Percentiles rank a stretch among this genome's conserved stretches.
phyloP scores from a whole-genome alignment of 345 rosid species.

The Aurinia saxatilis region DNA sequence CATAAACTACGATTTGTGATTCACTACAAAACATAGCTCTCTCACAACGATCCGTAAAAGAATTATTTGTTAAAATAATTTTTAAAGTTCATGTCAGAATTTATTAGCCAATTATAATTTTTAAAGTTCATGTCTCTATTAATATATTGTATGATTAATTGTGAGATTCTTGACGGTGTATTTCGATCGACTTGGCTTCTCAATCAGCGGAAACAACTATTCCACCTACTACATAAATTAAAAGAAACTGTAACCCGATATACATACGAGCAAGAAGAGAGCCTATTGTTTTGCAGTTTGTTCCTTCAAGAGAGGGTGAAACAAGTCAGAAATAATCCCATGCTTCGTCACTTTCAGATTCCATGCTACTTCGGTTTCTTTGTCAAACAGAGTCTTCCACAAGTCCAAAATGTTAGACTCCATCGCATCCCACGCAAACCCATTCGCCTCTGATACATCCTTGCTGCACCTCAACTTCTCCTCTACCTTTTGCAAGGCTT shows the following conservation, averaged over 20 bases:
- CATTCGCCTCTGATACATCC: background rate
- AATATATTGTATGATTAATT: too few species aligned
- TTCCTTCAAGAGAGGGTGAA: background rate
- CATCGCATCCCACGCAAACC: background rate
- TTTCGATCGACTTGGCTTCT: too few species aligned
- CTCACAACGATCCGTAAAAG: too few species aligned
- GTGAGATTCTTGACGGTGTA: too few species aligned
- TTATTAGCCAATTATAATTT: too few species aligned
- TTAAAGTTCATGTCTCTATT: too few species aligned
- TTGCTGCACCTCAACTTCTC: background rate
- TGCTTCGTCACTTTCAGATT: background rate
- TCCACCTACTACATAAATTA: too few species aligned
- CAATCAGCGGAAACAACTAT: too few species aligned
- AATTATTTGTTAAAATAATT: too few species aligned
- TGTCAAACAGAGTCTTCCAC: background rate
- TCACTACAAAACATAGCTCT: too few species aligned
- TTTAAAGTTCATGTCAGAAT: too few species aligned
- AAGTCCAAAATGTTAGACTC: background rate
- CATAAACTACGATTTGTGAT: too few species aligned
- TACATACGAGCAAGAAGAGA: background rate
- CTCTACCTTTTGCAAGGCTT: background rate
- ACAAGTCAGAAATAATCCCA: background rate
- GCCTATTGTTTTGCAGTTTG: background rate
- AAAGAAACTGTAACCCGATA: background rate
- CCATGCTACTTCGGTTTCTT: background rate